Evolutionary conservation across 2,329 filamentous ascomycete species (phyloP), one percentile per base, ranked within the genome.

Genomic region (Epichloe aotearoae): DNA sequence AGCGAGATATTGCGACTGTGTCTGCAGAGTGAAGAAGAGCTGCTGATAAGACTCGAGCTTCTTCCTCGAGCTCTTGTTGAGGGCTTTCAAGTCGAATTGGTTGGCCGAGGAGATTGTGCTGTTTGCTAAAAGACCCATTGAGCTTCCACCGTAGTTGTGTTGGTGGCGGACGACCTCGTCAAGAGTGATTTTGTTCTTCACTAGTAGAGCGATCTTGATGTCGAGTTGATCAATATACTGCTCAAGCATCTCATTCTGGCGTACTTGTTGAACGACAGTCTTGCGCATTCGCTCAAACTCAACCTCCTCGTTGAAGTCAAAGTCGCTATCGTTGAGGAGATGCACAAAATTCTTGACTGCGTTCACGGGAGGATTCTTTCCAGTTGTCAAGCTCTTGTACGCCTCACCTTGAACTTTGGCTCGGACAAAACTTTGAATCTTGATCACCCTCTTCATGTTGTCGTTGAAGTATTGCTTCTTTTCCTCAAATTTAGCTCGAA

Each of bases 101-200:
- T 96, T 94, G 54, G 86, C 83, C 2, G 88, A 95, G 2, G 84
- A 80, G 54, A 95, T 90, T 47, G 90, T 82, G n/a, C 82, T 85
- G 68, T 93, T 96, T 52, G 87, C 86, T 46, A 98, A 74, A 33
- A 97, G 77, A 53, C 81, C 86, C 55, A 89, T 85, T 20, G 90
- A 83, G 61, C 93, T 86, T 2, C 91, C 90, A 51, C 93, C 93
- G 61, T 93, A 96, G 65, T 95, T 94, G 71, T 86, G 91, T 63
- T 98, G 93, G 64, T 97, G 93, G 60, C 89, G 88, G 50, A 98
- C 87, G 30, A 98, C 93, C 69, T 98, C 94, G 62, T 98, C 93
- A 4, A 98, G 76, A 0, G 93, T 97, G 62, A 98, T 98, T 69
- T 98, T 98, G 78, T 98, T 98, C 76, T 97, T 97, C 61, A 98